phyloP scores from a whole-genome alignment of 208 protist genomes.

The Histomonas meleagridis region DNA sequence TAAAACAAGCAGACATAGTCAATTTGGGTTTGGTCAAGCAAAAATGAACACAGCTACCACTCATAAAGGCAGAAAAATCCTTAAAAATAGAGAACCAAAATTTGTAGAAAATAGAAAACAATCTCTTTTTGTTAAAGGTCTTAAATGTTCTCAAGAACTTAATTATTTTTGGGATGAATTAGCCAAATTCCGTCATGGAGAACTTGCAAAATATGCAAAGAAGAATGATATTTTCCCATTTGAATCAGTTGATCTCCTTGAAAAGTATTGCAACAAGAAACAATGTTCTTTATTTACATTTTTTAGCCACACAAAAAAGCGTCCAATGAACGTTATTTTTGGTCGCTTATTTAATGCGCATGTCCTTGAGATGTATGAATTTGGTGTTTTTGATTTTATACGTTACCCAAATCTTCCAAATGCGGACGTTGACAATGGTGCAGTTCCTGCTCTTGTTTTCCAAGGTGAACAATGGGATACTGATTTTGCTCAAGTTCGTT shows the following conservation, averaged over 20 bases:
- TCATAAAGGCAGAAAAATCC: neutral
- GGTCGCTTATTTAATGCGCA: neutral
- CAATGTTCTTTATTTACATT: neutral
- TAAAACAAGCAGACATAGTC: no score
- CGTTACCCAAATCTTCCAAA: neutral
- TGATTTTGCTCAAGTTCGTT: neutral
- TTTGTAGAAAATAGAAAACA: neutral
- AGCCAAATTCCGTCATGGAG: neutral
- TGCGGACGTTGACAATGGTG: neutral
- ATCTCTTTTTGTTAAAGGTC: constrained; percentile 18
- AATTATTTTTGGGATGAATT: neutral
- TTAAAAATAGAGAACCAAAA: neutral
- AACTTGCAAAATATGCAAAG: neutral
- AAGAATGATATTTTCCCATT: neutral
- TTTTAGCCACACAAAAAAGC: neutral
- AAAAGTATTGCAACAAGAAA: neutral
- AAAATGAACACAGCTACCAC: neutral
- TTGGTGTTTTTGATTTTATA: neutral
- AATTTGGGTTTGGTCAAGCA: no score
- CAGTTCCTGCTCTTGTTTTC: neutral
- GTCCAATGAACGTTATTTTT: constrained; percentile 15
- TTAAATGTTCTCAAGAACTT: neutral
- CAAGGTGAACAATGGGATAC: neutral
- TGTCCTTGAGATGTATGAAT: neutral
- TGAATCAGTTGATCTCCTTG: neutral